phyloP scores from a whole-genome alignment of 2,329 filamentous ascomycete genomes.

The Neofusicoccum sp. region DNA sequence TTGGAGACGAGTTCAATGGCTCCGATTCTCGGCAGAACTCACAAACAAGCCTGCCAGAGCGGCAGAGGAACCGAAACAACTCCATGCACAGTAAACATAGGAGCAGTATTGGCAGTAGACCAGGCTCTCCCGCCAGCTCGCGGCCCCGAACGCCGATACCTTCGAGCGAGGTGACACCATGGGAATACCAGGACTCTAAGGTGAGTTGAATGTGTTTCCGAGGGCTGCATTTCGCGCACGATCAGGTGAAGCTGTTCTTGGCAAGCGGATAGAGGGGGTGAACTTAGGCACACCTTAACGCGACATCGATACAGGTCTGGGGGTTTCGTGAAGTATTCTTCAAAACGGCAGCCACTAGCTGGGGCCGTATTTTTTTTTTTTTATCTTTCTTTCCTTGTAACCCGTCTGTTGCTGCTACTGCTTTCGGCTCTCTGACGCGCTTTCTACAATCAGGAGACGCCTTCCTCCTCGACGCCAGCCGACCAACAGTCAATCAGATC shows the following conservation, averaged over 20 bases:
- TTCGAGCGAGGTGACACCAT: slow-evolving; percentile 94
- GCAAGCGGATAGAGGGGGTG: not conserved
- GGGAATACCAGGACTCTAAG: slow-evolving; percentile 85
- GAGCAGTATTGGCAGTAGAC: slow-evolving; percentile 49
- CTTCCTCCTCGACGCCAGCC: slow-evolving; percentile 20
- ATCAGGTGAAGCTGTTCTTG: not conserved
- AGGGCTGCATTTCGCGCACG: not conserved
- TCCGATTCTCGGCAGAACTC: slow-evolving; percentile 64
- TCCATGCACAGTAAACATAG: slow-evolving; percentile 67
- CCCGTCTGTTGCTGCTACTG: not conserved
- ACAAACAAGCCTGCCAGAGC: slow-evolving; percentile 62
- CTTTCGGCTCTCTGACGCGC: not conserved
- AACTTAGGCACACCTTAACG: not conserved
- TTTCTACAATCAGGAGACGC: slow-evolving; percentile 13
- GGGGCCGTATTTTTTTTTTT: not conserved
- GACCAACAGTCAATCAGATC: slow-evolving; percentile 44
- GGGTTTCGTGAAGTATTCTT: not conserved
- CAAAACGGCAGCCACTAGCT: slow-evolving; percentile 8
- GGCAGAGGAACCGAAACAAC: slow-evolving; percentile 71
- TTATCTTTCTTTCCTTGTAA: too few species aligned
- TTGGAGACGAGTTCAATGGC: slow-evolving; percentile 82
- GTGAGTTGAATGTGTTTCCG: slow-evolving; percentile 43
- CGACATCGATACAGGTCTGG: not conserved
- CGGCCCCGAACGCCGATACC: slow-evolving; percentile 82
- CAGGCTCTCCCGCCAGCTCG: slow-evolving; percentile 72